These are phyloP conservation scores for Schrenkiella parvula DNA, from an alignment of 345 rosid genomes.

Conservation along the genomic window DNA sequence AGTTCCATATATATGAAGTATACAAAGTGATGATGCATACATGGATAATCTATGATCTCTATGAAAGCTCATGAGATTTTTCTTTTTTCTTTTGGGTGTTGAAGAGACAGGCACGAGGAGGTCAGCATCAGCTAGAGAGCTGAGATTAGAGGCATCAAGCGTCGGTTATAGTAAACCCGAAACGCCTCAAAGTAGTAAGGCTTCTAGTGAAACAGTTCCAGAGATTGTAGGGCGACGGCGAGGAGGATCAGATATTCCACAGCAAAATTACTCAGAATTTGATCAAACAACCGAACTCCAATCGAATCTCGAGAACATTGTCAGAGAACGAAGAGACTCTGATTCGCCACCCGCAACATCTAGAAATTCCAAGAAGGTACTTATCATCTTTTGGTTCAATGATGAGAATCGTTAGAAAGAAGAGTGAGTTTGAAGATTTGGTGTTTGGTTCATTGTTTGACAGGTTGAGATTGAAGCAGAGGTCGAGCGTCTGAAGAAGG, in stretches of 20 bases:
- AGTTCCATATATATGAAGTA: neutral
- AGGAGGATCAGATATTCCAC: slow-evolving; percentile 31
- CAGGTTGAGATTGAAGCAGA: slow-evolving; percentile 56
- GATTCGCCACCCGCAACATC: slow-evolving; percentile 10
- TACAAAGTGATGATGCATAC: neutral
- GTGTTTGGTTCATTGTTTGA: slow-evolving; percentile 25
- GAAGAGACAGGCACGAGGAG: slow-evolving; percentile 25
- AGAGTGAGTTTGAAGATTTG: neutral
- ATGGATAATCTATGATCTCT: neutral
- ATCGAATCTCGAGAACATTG: neutral
- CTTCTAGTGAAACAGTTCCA: neutral
- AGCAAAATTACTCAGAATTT: slow-evolving; percentile 13
- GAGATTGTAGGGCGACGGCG: slow-evolving; percentile 13
- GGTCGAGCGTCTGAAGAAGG: slow-evolving; percentile 56
- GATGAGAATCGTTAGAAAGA: neutral
- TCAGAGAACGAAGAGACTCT: neutral
- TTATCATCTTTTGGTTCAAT: neutral
- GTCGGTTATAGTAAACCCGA: neutral
- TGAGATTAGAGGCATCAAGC: slow-evolving; percentile 16
- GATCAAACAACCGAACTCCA: slow-evolving; percentile 4
- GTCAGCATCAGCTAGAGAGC: slow-evolving; percentile 26
- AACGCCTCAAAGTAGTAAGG: slow-evolving; percentile 8
- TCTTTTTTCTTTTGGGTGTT: neutral
- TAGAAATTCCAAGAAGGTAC: slow-evolving; percentile 19
- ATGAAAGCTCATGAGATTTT: neutral